Percentiles rank a stretch among this genome's conserved stretches.
These are phyloP conservation scores for Aspergillus vadensis DNA, from an alignment of 2,329 filamentous ascomycete species.

Conservation along the genomic window DNA sequence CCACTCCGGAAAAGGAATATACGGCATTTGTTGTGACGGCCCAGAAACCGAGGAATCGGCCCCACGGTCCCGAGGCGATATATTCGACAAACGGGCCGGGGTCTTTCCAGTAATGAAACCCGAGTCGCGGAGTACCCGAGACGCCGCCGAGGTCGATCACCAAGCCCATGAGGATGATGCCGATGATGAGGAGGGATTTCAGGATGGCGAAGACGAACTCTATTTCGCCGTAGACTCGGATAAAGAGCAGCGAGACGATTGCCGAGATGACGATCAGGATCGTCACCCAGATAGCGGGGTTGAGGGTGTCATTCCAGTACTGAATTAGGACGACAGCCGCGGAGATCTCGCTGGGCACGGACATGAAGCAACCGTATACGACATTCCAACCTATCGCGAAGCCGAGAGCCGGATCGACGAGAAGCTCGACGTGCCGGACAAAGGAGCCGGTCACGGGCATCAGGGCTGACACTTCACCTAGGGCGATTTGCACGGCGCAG, in stretches of 20 bases:
- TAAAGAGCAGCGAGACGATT: conserved; percentile 59
- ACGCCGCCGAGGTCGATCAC: conserved; percentile 65
- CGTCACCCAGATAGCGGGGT: conserved; percentile 45
- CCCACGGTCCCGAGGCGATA: conserved; percentile 59
- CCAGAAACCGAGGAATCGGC: conserved; percentile 65
- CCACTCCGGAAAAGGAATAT: conserved; percentile 43
- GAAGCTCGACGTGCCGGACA: conserved; percentile 53
- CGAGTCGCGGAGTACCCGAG: conserved; percentile 59
- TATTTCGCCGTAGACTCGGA: conserved; percentile 52
- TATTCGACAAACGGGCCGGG: conserved; percentile 70
- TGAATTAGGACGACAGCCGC: conserved; percentile 56
- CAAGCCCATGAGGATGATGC: conserved; percentile 50
- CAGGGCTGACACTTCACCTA: conserved; percentile 55
- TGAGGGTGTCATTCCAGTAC: conserved; percentile 32
- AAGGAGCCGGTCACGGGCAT: conserved; percentile 56
- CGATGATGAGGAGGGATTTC: conserved; percentile 54
- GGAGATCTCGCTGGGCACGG: conserved; percentile 62
- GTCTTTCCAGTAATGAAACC: conserved; percentile 69
- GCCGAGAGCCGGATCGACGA: conserved; percentile 54
- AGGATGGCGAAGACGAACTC: conserved; percentile 56
- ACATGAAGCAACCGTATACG: conserved; percentile 55
- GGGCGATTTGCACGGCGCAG: conserved; percentile 53
- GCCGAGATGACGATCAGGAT: conserved; percentile 61
- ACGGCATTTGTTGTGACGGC: conserved; percentile 47
- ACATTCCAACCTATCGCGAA: conserved; percentile 54